These are phyloP conservation scores for Podaxis carcinomalis DNA, from an alignment of 768 basidiomycete genomes.

Conservation along the genomic window DNA sequence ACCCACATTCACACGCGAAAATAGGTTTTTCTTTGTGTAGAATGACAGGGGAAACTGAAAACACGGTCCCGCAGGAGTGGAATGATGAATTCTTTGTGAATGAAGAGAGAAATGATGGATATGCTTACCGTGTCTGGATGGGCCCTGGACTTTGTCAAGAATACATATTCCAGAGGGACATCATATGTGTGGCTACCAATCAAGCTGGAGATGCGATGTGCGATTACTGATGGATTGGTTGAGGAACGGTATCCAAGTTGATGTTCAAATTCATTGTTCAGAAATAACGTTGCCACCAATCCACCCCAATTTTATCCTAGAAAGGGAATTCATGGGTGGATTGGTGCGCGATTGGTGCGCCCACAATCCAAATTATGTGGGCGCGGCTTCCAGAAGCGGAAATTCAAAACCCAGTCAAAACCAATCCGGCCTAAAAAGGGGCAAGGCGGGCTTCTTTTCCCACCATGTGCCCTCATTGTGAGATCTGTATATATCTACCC, in stretches of 20 bases:
- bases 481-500: background rate
- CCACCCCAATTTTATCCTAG: background rate
- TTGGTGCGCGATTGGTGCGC: slow-evolving; percentile 10
- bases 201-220: background rate
- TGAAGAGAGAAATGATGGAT: background rate
- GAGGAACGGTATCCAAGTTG: background rate
- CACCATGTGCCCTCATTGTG: slow-evolving; percentile 1
- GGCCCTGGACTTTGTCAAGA: background rate
- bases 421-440: slow-evolving; percentile 5
- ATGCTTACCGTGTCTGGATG: background rate
- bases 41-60: background rate
- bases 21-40: background rate
- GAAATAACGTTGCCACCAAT: background rate
- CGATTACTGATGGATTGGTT: background rate
- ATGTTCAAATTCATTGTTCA: background rate
- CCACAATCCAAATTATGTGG: slow-evolving; percentile 2
- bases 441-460: background rate
- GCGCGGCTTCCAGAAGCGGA: slow-evolving; percentile 3
- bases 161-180: background rate
- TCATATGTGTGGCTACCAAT: background rate
- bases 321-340: slow-evolving; percentile 3
- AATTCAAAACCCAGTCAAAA: background rate
- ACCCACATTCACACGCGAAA: background rate
- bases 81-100: background rate
- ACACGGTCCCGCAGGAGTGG: background rate